Percentiles rank a stretch among this genome's conserved stretches.
phyloP scores from a whole-genome alignment of 352 stramenopile species.

The Globisporangium lucens region DNA sequence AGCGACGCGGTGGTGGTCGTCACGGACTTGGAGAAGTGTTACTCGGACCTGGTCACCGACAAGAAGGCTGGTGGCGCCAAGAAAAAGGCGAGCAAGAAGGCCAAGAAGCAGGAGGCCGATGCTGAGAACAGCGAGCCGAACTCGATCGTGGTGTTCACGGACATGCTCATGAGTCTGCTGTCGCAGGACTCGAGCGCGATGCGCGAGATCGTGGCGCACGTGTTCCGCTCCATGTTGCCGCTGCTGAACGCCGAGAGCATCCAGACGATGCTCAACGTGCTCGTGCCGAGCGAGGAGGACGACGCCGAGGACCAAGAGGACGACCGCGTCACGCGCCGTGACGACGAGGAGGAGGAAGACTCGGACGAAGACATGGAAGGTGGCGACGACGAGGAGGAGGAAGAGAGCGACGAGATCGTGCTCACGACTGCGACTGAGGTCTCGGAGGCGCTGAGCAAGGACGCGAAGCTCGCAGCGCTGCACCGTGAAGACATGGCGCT shows the following conservation, averaged over 20 bases:
- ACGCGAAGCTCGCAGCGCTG: constrained; percentile 61
- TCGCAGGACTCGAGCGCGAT: constrained; percentile 81
- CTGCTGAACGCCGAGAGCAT: constrained; percentile 60
- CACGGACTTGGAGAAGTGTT: constrained; percentile 70
- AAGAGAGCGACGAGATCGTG: constrained; percentile 59
- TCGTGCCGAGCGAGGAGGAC: constrained; percentile 37
- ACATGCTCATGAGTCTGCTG: constrained; percentile 80
- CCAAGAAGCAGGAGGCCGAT: constrained; percentile 22
- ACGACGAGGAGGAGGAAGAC: constrained; percentile 29
- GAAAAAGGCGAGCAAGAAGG: constrained; percentile 23
- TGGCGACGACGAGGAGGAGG: constrained; percentile 29
- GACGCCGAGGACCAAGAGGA: constrained; percentile 32
- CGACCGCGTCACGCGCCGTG: constrained; percentile 23
- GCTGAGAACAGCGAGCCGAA: constrained; percentile 26
- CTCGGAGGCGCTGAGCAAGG: constrained; percentile 59
- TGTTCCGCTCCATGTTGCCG: constrained; percentile 72
- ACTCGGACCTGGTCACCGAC: constrained; percentile 44
- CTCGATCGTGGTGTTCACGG: constrained; percentile 73
- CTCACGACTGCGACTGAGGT: constrained; percentile 58
- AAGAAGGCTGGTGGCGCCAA: constrained; percentile 24
- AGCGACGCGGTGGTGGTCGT: constrained; percentile 52
- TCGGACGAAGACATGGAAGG: constrained; percentile 45
- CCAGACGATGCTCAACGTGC: constrained; percentile 68
- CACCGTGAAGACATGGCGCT: constrained; percentile 79
- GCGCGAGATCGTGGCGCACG: constrained; percentile 79